Base-by-base conservation (phyloP, 306 rosid genomes). In the Spatholobus suberectus region DNA sequence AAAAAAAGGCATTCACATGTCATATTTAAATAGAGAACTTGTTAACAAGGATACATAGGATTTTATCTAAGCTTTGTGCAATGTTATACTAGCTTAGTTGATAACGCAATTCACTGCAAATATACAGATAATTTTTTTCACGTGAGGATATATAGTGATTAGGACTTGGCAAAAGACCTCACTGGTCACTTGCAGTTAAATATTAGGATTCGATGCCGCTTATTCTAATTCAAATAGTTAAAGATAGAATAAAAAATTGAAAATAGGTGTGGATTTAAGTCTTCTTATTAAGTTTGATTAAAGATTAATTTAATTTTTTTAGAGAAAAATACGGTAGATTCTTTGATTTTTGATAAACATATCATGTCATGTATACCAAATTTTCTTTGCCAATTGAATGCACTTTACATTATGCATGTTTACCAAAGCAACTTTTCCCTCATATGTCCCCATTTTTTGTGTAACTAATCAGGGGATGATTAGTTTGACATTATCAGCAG, bases 401-500 rank as follows among this genome's bases (percentile, higher is more conserved):
- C 43, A 8, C n/a, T n/a, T 68, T 21, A 18, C 17, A 15, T n/a
- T 8, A 57, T 1, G 9, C 5, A 4, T 1, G 20, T 5, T 44
- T 32, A 65, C 2, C 62, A 85, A 88, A n/a, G 75, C 85, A 44
- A 52, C 24, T 10, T n/a, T 8, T 17, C 5, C 41, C n/a, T 20
- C 26, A 38, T 27, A 34, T 66, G 5, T 18, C 1, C 24, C 20
- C 7, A 26, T 13, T 2, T 4, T 15, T 0, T 15, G 9, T 18
- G 21, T 26, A 29, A 57, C 23, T 44, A 54, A 57, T 38, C 81
- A 96, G 99, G 99, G 99, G 5, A 92, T 96, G 98, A 81, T 89
- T 17, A 84, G 84, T 84, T 58, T 96, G 32, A 96, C 98, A 2
- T 4, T 89, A 13, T 94, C 99, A 4, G 99, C 99, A 7, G 85